These are phyloP conservation scores for Artemisia argyi DNA, from an alignment of 129 eudicot genomes.

Conservation along the genomic window DNA sequence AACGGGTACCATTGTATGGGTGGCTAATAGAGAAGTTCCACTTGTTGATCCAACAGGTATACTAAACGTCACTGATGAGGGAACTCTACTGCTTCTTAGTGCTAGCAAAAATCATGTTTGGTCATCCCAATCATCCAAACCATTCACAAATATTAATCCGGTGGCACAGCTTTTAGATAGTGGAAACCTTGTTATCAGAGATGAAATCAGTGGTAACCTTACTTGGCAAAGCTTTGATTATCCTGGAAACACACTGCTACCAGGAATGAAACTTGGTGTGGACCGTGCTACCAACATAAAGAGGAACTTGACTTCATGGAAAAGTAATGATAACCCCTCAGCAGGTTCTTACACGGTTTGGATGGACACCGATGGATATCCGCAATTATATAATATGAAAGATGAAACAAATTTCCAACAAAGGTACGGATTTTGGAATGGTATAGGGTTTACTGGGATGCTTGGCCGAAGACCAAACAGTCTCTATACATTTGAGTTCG, in stretches of 20 bases:
- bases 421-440: too few species aligned
- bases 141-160: background rate
- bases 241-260: constrained; percentile 36
- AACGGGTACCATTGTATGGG: background rate
- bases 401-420: background rate
- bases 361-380: constrained; percentile 33
- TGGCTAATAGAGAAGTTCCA: constrained; percentile 24
- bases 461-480: background rate
- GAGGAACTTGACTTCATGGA: constrained; percentile 34
- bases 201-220: background rate
- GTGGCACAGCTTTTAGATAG: constrained; percentile 23
- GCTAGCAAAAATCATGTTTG: background rate
- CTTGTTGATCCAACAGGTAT: background rate
- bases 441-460: constrained; percentile 32
- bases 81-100: constrained; percentile 5
- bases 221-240: constrained; percentile 43
- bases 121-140: constrained; percentile 6
- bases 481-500: background rate
- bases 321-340: constrained; percentile 33
- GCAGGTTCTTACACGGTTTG: constrained; percentile 13
- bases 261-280: constrained; percentile 38
- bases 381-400: constrained; percentile 11
- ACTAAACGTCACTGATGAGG: background rate
- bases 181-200: constrained; percentile 26
- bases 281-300: constrained; percentile 9